These are phyloP conservation scores for cucumber (Cucumis sativus) DNA, from an alignment of 306 rosid genomes.

Conservation along the genomic window Cucumber_9930_V3 NC_026659.2:24926001-24926500, in stretches of 20 bases:
- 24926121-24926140: not conserved
- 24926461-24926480: not conserved
- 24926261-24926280: not conserved
- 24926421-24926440: conserved; percentile 14
- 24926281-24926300: not conserved
- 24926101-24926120: not conserved
- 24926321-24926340: conserved; percentile 21
- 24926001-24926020: not conserved
- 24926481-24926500: not conserved
- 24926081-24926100: not conserved
- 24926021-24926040: not conserved
- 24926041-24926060: not conserved
- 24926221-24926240: not conserved
- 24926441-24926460: not conserved
- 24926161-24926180: not conserved
- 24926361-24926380: conserved; percentile 22
- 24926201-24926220: not conserved
- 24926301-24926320: conserved; percentile 27
- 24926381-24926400: conserved; percentile 13
- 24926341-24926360: conserved; percentile 18
- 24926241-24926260: not conserved
- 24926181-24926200: not conserved
- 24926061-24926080: not conserved
- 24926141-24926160: not conserved
- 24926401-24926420: conserved; percentile 23